phyloP scores from a whole-genome alignment of 2,329 filamentous ascomycete species.

The Alternaria triticimaculans region DNA sequence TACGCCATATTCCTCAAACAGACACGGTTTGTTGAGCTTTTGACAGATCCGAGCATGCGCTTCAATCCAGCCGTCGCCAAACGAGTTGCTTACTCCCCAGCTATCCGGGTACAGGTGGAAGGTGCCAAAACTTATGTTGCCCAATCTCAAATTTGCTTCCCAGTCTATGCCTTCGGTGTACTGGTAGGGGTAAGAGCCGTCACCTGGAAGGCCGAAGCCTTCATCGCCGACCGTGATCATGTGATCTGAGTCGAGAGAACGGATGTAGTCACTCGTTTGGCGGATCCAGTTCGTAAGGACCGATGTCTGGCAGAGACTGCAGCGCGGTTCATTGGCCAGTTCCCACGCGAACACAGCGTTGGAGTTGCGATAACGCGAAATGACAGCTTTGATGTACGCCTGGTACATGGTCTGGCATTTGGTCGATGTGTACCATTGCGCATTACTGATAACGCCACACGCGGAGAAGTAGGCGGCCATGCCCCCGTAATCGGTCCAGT shows the following conservation, averaged over 20 bases:
- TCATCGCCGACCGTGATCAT: conserved; percentile 71
- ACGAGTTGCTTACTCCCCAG: conserved; percentile 45
- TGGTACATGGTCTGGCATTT: conserved; percentile 62
- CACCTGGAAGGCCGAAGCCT: conserved; percentile 59
- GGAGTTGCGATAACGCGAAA: conserved; percentile 65
- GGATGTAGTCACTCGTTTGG: conserved; percentile 66
- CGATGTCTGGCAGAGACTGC: conserved; percentile 63
- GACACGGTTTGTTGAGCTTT: conserved; percentile 48
- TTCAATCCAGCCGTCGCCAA: conserved; percentile 57
- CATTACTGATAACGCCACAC: conserved; percentile 59
- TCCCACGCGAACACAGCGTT: conserved; percentile 72
- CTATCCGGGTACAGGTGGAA: conserved; percentile 60
- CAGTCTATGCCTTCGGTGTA: conserved; percentile 61
- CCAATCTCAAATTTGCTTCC: conserved; percentile 58
- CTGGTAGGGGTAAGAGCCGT: conserved; percentile 60
- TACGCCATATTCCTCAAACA: conserved; percentile 51
- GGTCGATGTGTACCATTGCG: conserved; percentile 64
- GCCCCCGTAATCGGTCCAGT: conserved; percentile 73
- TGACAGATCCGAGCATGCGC: conserved; percentile 52
- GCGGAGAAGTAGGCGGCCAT: conserved; percentile 65
- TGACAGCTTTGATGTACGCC: conserved; percentile 65
- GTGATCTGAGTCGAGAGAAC: conserved; percentile 65
- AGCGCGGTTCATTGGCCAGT: conserved; percentile 70
- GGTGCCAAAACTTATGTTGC: conserved; percentile 63
- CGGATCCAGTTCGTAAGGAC: conserved; percentile 67